A percentile compares a stretch with the other conserved stretches of the same genome.
Evolutionary conservation across 2,329 filamentous ascomycete genomes (phyloP).

Genomic region (Penicillium sp.): DNA sequence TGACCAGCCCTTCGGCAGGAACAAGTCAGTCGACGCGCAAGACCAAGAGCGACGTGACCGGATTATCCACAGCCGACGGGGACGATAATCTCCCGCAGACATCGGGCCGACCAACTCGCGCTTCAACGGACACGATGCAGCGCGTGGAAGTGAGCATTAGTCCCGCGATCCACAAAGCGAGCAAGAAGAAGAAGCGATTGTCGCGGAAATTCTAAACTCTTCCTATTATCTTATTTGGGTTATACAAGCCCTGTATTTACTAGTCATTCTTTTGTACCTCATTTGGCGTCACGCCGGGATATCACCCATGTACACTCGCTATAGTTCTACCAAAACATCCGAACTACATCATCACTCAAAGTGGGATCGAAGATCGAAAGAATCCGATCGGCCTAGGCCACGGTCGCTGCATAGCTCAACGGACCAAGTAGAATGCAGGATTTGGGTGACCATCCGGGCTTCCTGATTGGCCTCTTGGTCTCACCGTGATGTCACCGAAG

Average conservation of each 20-base stretch:
- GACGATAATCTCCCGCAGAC: conserved; percentile 13
- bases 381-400: background rate
- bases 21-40: background rate
- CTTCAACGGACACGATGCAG: conserved; percentile 18
- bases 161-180: conserved; percentile 13
- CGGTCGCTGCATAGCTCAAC: background rate
- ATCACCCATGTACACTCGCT: background rate
- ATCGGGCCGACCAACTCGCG: conserved; percentile 18
- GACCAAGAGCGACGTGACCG: background rate
- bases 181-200: conserved; percentile 14
- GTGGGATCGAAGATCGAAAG: too few relatives aligned
- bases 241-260: background rate
- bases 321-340: background rate
- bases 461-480: background rate
- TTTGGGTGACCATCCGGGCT: background rate
- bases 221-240: background rate
- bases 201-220: conserved; percentile 9
- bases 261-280: background rate
- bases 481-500: background rate
- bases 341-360: background rate
- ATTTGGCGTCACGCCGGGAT: background rate
- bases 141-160: conserved; percentile 21
- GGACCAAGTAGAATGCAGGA: background rate
- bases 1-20: conserved; percentile 9
- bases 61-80: background rate